Evolutionary conservation across 495 filamentous ascomycete genomes (phyloP).

Genomic region (Clavariopsis aquatica): DNA sequence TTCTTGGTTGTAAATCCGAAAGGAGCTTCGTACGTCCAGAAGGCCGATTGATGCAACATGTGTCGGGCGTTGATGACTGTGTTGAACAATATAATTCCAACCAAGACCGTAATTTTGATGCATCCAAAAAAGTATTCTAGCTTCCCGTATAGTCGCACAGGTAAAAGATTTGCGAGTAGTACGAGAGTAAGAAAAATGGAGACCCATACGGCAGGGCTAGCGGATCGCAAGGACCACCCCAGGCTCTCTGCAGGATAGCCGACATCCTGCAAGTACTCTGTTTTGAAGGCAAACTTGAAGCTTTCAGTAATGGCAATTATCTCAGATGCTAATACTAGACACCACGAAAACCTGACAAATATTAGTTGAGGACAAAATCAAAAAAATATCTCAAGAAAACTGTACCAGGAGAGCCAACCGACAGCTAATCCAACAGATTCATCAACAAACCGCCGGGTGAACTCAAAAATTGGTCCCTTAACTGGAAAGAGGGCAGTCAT

Average conservation of each 20-base stretch:
- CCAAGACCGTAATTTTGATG: constrained; percentile 50
- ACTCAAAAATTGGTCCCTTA: constrained; percentile 53
- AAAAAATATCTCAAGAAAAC: not conserved
- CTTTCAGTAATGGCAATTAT: constrained; percentile 48
- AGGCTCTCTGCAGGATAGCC: constrained; percentile 46
- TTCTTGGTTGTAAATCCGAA: constrained; percentile 38
- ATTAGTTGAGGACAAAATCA: too few species aligned
- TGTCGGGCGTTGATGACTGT: constrained; percentile 12
- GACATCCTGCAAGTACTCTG: constrained; percentile 40
- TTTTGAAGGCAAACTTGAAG: constrained; percentile 49
- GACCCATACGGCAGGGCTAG: constrained; percentile 50
- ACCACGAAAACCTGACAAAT: constrained; percentile 46
- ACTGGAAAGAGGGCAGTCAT: constrained; percentile 56
- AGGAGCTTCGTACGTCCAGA: constrained; percentile 45
- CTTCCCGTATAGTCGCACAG: constrained; percentile 51
- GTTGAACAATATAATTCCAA: constrained; percentile 49
- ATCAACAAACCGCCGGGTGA: constrained; percentile 51
- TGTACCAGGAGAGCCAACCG: constrained; percentile 57
- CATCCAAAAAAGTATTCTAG: constrained; percentile 52
- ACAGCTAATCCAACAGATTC: constrained; percentile 50
- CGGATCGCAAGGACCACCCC: constrained; percentile 41
- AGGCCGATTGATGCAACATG: constrained; percentile 25
- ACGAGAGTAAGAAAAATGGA: constrained; percentile 46
- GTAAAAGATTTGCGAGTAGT: constrained; percentile 47
- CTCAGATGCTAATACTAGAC: constrained; percentile 45